Evolutionary conservation across 2,329 filamentous ascomycete species (phyloP).

Genomic region (Cercospora sp.): DNA sequence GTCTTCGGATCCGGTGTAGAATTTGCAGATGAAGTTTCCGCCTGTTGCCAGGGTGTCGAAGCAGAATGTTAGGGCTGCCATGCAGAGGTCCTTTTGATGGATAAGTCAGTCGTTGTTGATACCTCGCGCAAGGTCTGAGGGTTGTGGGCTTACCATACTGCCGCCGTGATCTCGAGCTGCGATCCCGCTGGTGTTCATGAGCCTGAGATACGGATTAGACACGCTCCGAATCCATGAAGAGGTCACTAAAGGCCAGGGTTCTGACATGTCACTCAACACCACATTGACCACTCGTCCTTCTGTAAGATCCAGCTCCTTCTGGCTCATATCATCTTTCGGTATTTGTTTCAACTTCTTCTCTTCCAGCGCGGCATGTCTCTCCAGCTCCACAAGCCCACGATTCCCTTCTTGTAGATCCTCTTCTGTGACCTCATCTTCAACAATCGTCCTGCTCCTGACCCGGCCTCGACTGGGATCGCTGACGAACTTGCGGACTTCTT

Average conservation of each 20-base stretch:
- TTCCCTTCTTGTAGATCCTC: constrained; percentile 46
- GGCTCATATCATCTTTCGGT: constrained; percentile 22
- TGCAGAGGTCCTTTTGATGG: constrained; percentile 77
- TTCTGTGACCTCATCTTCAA: constrained; percentile 38
- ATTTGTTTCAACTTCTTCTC: constrained; percentile 15
- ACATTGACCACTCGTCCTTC: constrained; percentile 73
- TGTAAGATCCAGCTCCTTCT: constrained; percentile 32
- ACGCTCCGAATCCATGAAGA: constrained; percentile 83
- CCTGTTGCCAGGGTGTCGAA: constrained; percentile 78
- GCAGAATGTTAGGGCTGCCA: constrained; percentile 79
- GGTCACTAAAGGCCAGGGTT: constrained; percentile 81
- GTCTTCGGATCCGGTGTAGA: constrained; percentile 89
- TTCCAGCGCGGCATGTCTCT: constrained; percentile 49
- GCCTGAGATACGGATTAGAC: constrained; percentile 94
- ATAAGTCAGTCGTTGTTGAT: neutral
- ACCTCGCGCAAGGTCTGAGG: neutral
- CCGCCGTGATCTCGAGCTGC: constrained; percentile 83
- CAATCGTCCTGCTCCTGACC: constrained; percentile 34
- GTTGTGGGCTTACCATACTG: constrained; percentile 73
- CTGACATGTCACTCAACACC: constrained; percentile 98
- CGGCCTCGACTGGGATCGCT: constrained; percentile 62
- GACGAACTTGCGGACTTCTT: constrained; percentile 75
- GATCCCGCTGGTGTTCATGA: constrained; percentile 98
- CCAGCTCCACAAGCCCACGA: constrained; percentile 67
- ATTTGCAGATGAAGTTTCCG: constrained; percentile 95